A percentile compares a stretch with the other conserved stretches of the same genome.
These are phyloP conservation scores for Termitomyces sp. DNA, from an alignment of 768 basidiomycete species.

Conservation along the genomic window DNA sequence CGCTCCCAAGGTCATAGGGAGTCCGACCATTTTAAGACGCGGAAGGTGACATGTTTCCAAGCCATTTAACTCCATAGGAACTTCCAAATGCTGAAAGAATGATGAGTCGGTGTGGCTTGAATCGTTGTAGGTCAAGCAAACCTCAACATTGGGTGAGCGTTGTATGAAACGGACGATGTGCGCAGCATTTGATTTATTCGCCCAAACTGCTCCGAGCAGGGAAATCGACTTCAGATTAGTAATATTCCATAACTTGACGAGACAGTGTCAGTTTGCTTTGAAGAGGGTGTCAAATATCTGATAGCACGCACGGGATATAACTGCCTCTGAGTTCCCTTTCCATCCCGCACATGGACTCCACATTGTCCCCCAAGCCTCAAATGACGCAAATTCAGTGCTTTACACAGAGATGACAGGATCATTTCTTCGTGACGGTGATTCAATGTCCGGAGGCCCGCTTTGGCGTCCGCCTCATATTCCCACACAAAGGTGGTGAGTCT, in stretches of 20 bases:
- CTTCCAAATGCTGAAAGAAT: conserved; percentile 29
- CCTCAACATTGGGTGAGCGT: conserved; percentile 22
- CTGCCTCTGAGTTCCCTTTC: conserved; percentile 22
- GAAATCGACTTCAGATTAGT: conserved; percentile 21
- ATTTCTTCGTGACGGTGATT: conserved; percentile 32
- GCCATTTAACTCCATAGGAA: conserved; percentile 39
- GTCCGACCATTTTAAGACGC: conserved; percentile 31
- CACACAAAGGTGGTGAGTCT: conserved; percentile 38
- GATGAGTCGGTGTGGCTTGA: neutral
- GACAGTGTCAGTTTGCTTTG: neutral
- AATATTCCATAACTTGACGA: conserved; percentile 22
- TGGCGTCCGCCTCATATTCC: conserved; percentile 21
- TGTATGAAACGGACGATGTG: conserved; percentile 23
- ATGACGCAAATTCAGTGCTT: conserved; percentile 24
- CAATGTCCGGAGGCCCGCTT: conserved; percentile 22
- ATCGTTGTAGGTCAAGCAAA: conserved; percentile 3
- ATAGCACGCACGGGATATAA: conserved; percentile 27
- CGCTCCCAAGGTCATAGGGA: conserved; percentile 34
- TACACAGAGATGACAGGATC: conserved; percentile 27
- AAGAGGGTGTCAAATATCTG: neutral
- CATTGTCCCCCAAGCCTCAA: conserved; percentile 33
- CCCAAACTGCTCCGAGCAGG: conserved; percentile 24
- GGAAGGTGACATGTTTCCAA: conserved; percentile 34
- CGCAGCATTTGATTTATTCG: conserved; percentile 15
- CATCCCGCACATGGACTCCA: conserved; percentile 29